Base-by-base conservation (phyloP, 306 rosid genomes). In the Acmispon strigosus region DNA sequence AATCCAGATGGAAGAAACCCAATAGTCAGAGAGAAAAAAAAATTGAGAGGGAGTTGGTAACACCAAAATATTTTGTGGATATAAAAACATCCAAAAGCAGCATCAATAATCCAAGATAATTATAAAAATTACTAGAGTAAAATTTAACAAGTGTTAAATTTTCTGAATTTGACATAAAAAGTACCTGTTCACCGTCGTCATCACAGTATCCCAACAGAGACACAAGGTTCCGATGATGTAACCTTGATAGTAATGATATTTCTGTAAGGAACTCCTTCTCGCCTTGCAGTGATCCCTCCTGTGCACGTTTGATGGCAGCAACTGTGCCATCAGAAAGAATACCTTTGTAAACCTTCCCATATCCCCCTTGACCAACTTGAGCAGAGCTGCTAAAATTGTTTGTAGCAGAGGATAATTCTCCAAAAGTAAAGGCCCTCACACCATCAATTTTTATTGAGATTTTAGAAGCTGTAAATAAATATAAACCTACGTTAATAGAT, bases 241-340 rank as follows among this genome's bases (percentile, higher is more conserved):
- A 50, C 81, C 96, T 84, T 56, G 97, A 88, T 44, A 91, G 75
- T 62, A 91, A 70, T 27, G 88, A 82, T 85, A 91, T 91, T 79
- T 91, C 97, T 36, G 97, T 91, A 34, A 91, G 84, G 79, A 91
- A 91, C 89, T 91, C 97, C 80, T 73, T 88, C 79, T 86, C 90
- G 34, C 97, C 97, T 84, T 91, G 97, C 61, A 88, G 70, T 12
- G 96, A 91, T 16, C 86, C 89, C 70, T 82, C 96, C 75, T 71
- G 96, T 52, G 97, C 97, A 76, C 97, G 96, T 84, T 91, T 91
- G 55, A 91, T 91, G 54, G 97, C 97, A 61, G 86, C 92, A 59
- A 74, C 52, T 1, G 84, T 83, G 74, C 92, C 86, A 34, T 85
- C 90, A 24, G 80, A 45, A 22, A 91, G 86, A 78, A 56, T 59